These are phyloP conservation scores for Coniophora puteana DNA, from an alignment of 1,284 basidiomycete species.

Conservation along the genomic window DNA sequence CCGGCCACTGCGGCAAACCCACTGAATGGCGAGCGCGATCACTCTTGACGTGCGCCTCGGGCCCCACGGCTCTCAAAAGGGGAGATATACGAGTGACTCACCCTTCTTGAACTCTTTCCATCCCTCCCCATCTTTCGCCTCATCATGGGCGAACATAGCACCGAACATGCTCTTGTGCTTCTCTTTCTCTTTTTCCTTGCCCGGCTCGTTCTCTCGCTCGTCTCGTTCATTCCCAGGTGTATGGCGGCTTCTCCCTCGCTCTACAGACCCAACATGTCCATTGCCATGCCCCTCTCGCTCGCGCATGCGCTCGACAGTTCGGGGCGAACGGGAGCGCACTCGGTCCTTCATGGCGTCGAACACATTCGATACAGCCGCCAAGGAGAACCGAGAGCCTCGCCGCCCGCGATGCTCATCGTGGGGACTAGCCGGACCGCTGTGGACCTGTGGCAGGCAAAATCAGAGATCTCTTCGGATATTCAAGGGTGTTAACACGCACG, in stretches of 20 bases:
- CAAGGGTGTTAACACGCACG: constrained; percentile 6
- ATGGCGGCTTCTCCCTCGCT: too few relatives aligned
- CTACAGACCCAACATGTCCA: constrained; percentile 11
- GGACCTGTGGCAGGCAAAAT: not conserved
- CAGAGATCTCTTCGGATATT: not conserved
- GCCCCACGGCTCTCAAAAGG: too few relatives aligned
- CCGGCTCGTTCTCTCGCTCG: constrained; percentile 20
- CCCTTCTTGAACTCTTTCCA: constrained; percentile 94
- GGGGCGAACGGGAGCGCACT: constrained; percentile 39
- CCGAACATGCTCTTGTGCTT: constrained; percentile 3
- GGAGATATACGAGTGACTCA: too few relatives aligned
- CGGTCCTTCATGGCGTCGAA: constrained; percentile 39
- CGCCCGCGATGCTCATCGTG: constrained; percentile 23
- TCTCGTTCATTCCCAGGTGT: constrained; percentile 10
- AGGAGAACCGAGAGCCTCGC: constrained; percentile 34
- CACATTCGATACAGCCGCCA: constrained; percentile 32
- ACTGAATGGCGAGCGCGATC: too few relatives aligned
- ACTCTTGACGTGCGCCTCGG: too few relatives aligned
- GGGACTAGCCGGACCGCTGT: constrained; percentile 4
- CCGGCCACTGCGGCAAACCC: too few relatives aligned
- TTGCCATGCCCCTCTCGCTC: constrained; percentile 10
- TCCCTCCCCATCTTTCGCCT: constrained; percentile 49
- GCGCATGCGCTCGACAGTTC: too few relatives aligned
- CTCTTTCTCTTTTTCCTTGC: constrained; percentile 17
- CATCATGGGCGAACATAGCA: constrained; percentile 35